A percentile compares a stretch with the other conserved stretches of the same genome.
Conservation (phyloP, 192 early-diverging fungal species). For the Linnemannia schmuckeri region DNA sequence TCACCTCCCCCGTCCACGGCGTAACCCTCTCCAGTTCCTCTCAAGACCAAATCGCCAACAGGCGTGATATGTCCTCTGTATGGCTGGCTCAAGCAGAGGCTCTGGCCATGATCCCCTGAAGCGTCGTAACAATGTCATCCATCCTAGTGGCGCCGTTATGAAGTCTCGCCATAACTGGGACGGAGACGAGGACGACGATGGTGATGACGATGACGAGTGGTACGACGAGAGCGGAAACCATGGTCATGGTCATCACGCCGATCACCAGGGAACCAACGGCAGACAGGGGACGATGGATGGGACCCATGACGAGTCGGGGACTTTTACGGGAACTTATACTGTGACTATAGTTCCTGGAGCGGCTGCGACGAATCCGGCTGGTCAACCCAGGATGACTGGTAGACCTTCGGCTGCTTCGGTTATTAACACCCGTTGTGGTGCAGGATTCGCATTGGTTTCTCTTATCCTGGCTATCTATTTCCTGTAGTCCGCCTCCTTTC, state of each 20-base stretch:
- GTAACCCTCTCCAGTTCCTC: background rate
- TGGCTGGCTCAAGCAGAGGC: background rate
- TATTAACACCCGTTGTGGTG: background rate
- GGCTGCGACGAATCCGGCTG: background rate
- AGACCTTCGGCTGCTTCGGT: background rate
- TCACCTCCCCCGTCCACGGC: background rate
- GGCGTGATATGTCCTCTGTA: constrained; percentile 6
- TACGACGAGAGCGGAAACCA: background rate
- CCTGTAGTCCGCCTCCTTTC: background rate
- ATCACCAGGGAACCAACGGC: background rate
- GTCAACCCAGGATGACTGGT: background rate
- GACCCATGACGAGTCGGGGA: background rate
- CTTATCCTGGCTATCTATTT: background rate
- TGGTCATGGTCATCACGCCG: background rate
- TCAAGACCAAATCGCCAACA: background rate
- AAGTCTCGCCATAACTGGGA: background rate
- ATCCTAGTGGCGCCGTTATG: background rate
- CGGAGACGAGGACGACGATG: background rate
- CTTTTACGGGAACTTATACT: background rate
- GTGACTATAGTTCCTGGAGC: background rate
- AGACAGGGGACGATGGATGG: background rate
- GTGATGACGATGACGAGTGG: constrained; percentile 11
- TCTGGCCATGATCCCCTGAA: background rate
- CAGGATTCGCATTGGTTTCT: background rate
- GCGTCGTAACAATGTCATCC: background rate